Conservation (phyloP, 2,329 filamentous ascomycete genomes). For the Blastomyces emzantsi region DNA sequence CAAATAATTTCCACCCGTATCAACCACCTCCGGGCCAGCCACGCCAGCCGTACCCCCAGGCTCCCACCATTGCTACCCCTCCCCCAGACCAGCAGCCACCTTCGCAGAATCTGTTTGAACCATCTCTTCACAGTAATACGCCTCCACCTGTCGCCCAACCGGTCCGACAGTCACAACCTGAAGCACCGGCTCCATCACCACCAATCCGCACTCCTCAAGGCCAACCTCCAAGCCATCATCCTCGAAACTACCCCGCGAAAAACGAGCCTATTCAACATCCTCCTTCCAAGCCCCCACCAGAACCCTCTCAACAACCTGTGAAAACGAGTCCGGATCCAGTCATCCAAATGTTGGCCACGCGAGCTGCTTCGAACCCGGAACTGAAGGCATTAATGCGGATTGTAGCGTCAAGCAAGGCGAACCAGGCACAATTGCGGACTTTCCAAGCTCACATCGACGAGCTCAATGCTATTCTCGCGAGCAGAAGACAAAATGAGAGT, state of each 20-base stretch:
- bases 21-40: conserved; percentile 28
- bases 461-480: conserved; percentile 41
- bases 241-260: conserved; percentile 13
- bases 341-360: conserved; percentile 45
- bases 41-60: conserved; percentile 20
- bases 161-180: neutral
- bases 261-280: conserved; percentile 1
- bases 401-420: conserved; percentile 42
- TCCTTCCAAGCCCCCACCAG: conserved; percentile 19
- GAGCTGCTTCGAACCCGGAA: conserved; percentile 41
- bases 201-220: conserved; percentile 2
- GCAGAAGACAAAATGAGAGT: conserved; percentile 35
- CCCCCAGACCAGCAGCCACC: neutral
- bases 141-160: neutral
- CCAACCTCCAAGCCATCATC: conserved; percentile 7
- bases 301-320: conserved; percentile 23
- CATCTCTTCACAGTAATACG: neutral
- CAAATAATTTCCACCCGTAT: conserved; percentile 35
- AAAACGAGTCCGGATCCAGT: conserved; percentile 43
- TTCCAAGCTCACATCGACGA: conserved; percentile 46
- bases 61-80: conserved; percentile 12
- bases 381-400: conserved; percentile 44
- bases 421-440: conserved; percentile 40
- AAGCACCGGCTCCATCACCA: conserved; percentile 7
- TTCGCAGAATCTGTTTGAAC: conserved; percentile 1